Evolutionary conservation across 108 stramenopile genomes (phyloP).

Genomic region (Cylindrotheca fusiformis): DNA sequence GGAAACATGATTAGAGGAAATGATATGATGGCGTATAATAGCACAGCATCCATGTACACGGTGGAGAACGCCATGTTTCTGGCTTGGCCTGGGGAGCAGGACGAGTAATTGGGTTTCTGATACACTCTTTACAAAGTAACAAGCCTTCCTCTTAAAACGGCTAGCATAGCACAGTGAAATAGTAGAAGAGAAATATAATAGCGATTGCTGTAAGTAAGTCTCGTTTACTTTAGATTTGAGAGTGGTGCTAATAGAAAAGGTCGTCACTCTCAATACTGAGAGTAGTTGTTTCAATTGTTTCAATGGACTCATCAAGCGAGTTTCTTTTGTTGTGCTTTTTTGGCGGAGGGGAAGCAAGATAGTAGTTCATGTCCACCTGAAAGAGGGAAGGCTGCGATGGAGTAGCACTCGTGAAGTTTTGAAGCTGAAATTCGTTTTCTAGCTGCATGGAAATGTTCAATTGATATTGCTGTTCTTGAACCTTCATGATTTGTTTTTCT

Average conservation of each 20-base stretch:
- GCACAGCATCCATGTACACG: conserved; percentile 84
- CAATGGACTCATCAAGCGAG: conserved; percentile 10
- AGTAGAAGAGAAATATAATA: too few relatives aligned
- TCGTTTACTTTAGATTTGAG: too few relatives aligned
- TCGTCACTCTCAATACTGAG: conserved; percentile 21
- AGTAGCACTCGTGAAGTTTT: neutral
- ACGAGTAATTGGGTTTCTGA: too few relatives aligned
- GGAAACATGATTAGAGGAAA: conserved; percentile 86
- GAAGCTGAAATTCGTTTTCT: neutral
- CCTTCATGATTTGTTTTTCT: conserved; percentile 12
- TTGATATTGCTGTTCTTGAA: conserved; percentile 24
- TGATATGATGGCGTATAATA: conserved; percentile 68
- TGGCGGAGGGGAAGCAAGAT: neutral
- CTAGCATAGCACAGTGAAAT: too few relatives aligned
- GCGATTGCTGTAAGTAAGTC: too few relatives aligned
- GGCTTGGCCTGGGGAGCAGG: conserved; percentile 48
- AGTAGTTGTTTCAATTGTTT: conserved; percentile 16
- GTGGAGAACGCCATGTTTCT: conserved; percentile 82
- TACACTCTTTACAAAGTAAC: too few relatives aligned
- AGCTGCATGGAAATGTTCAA: conserved; percentile 11
- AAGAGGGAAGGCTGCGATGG: neutral
- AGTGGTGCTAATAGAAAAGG: conserved; percentile 1
- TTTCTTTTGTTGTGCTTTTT: neutral
- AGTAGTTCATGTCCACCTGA: conserved; percentile 6
- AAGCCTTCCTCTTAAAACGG: too few relatives aligned